Conservation (phyloP, 176 grass and related monocot species). For the Hsuehochloa calcarea region DNA sequence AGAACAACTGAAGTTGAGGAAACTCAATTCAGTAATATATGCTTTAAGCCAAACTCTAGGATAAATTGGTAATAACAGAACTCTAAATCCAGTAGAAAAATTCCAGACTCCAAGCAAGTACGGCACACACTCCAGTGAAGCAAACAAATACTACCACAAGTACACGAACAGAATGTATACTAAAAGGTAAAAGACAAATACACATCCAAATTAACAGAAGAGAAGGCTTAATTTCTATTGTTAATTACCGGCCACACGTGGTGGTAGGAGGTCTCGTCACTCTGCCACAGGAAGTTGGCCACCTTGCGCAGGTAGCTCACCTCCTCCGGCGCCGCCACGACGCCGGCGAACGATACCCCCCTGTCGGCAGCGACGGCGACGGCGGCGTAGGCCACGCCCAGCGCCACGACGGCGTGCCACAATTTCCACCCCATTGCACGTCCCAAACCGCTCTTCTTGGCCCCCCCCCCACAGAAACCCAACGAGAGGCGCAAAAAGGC, state of each 20-base stretch:
- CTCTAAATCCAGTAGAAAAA: background rate
- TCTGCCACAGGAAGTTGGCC: background rate
- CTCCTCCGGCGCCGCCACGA: background rate
- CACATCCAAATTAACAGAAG: background rate
- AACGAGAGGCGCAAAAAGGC: background rate
- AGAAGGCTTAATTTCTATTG: background rate
- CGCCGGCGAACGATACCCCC: background rate
- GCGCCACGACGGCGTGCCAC: background rate
- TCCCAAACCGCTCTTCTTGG: background rate
- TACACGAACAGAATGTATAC: no score
- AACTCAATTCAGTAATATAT: background rate
- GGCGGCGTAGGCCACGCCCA: background rate
- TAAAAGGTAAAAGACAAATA: background rate
- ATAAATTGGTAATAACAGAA: background rate
- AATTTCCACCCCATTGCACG: background rate
- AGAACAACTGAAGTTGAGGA: no score
- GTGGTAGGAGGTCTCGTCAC: slow-evolving; percentile 18
- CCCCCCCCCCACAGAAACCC: no score
- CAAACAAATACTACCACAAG: no score
- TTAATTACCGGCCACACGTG: slow-evolving; percentile 43
- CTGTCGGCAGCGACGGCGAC: background rate
- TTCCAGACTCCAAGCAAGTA: no score
- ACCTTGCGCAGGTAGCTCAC: background rate
- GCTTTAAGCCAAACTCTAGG: background rate
- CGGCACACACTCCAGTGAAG: no score